Percentiles rank a stretch among this genome's conserved stretches.
Evolutionary conservation across 2,329 filamentous ascomycete species (phyloP).

Genomic region (Exophiala sp.): DNA sequence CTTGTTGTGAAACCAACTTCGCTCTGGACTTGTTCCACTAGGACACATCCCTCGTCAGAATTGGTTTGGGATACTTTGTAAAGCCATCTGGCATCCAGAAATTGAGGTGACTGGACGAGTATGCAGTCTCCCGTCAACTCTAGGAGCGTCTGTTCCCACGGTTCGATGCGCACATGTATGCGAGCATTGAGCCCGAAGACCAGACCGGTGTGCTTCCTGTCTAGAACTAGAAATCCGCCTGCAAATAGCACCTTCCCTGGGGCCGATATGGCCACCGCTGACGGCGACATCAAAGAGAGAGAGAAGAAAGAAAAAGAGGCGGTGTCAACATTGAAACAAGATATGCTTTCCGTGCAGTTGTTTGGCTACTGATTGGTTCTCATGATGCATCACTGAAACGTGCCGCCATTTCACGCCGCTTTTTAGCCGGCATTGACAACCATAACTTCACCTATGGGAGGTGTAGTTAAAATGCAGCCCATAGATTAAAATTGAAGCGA

Average conservation of each 20-base stretch:
- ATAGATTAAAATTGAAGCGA: too few species aligned
- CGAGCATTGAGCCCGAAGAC: conserved; percentile 63
- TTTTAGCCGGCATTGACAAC: background rate
- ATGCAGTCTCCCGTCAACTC: conserved; percentile 44
- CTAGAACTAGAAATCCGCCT: conserved; percentile 91
- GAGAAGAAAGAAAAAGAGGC: background rate
- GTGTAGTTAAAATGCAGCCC: too few species aligned
- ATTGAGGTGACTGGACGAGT: conserved; percentile 87
- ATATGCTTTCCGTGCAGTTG: too few species aligned
- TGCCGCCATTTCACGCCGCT: background rate
- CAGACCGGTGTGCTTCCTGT: conserved; percentile 75
- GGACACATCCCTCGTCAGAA: conserved; percentile 73
- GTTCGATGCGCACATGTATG: conserved; percentile 58
- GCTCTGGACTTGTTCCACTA: conserved; percentile 59
- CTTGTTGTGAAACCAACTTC: conserved; percentile 11
- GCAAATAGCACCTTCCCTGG: conserved; percentile 95
- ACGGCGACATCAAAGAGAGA: conserved; percentile 29
- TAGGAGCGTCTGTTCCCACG: conserved; percentile 32
- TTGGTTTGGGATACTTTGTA: conserved; percentile 72
- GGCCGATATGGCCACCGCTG: conserved; percentile 67
- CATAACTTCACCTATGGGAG: background rate
- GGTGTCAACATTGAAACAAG: background rate
- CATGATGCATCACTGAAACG: too few species aligned
- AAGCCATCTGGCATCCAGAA: conserved; percentile 79
- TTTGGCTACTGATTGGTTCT: background rate